These are phyloP conservation scores for Barnettozyma sp. DNA, from an alignment of 805 yeast genomes.

Conservation along the genomic window DNA sequence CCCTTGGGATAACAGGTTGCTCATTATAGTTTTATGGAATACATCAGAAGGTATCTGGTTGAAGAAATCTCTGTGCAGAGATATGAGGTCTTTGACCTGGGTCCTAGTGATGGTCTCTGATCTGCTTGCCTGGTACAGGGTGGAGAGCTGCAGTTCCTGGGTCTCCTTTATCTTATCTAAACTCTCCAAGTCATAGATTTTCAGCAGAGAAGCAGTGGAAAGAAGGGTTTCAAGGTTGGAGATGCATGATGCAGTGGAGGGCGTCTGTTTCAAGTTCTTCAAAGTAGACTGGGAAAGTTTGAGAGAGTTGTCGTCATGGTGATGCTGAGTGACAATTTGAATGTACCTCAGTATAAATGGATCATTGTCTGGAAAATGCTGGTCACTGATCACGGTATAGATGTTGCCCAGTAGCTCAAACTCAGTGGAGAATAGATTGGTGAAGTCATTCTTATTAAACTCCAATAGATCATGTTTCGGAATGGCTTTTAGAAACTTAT, in stretches of 20 bases:
- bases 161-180: constrained; percentile 1
- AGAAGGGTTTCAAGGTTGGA: constrained; percentile 1
- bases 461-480: background rate
- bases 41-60: background rate
- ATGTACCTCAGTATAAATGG: background rate
- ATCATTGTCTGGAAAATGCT: background rate
- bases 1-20: background rate
- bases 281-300: background rate
- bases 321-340: background rate
- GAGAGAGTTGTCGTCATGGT: constrained; percentile 3
- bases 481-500: constrained; percentile 1
- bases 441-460: constrained; percentile 4
- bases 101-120: background rate
- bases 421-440: background rate
- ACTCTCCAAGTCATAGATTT: background rate
- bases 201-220: background rate
- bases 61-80: background rate
- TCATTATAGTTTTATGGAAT: background rate
- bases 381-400: background rate
- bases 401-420: constrained; percentile 2
- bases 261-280: background rate
- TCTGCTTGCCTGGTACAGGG: background rate
- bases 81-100: background rate
- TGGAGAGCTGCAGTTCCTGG: background rate
- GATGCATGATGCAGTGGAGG: no score